Percentiles rank a stretch among this genome's conserved stretches.
These are phyloP conservation scores for Ceratocystis lukuohia DNA, from an alignment of 2,329 filamentous ascomycete genomes.

Conservation along the genomic window DNA sequence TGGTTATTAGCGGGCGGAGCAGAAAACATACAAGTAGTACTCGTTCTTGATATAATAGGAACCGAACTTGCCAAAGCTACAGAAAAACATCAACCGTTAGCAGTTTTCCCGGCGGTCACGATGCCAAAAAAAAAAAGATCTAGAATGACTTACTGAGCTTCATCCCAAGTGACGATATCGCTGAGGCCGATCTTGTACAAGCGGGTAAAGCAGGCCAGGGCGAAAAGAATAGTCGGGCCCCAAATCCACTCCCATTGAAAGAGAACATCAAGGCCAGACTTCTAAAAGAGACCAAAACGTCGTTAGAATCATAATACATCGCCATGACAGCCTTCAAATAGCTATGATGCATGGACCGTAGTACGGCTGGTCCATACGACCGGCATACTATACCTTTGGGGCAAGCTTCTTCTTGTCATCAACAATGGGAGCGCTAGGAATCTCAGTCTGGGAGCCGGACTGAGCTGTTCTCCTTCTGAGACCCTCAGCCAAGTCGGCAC, in stretches of 20 bases:
- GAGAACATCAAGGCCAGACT: conserved; percentile 48
- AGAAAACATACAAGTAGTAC: conserved; percentile 62
- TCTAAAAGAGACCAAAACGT: conserved; percentile 25
- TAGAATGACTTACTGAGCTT: conserved; percentile 43
- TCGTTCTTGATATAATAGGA: conserved; percentile 98
- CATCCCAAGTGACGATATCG: conserved; percentile 54
- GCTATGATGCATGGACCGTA: background rate
- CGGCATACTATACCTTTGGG: conserved; percentile 36
- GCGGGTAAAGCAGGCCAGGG: conserved; percentile 51
- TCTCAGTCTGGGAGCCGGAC: conserved; percentile 8
- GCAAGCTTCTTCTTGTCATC: conserved; percentile 45
- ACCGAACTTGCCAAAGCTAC: conserved; percentile 87
- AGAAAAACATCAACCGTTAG: background rate
- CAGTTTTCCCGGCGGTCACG: background rate
- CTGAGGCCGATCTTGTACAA: conserved; percentile 57
- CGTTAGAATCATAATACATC: conserved; percentile 8
- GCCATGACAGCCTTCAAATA: background rate
- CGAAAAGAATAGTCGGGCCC: conserved; percentile 47
- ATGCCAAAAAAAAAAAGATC: background rate
- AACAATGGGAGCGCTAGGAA: conserved; percentile 28
- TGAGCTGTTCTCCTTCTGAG: conserved; percentile 41
- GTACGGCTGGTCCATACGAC: background rate
- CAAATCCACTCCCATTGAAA: conserved; percentile 50
- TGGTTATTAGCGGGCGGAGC: background rate
- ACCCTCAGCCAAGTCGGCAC: conserved; percentile 44